These are phyloP conservation scores for Coemansia nantahalensis DNA, from an alignment of 192 early-diverging fungal genomes.

Conservation along the genomic window DNA sequence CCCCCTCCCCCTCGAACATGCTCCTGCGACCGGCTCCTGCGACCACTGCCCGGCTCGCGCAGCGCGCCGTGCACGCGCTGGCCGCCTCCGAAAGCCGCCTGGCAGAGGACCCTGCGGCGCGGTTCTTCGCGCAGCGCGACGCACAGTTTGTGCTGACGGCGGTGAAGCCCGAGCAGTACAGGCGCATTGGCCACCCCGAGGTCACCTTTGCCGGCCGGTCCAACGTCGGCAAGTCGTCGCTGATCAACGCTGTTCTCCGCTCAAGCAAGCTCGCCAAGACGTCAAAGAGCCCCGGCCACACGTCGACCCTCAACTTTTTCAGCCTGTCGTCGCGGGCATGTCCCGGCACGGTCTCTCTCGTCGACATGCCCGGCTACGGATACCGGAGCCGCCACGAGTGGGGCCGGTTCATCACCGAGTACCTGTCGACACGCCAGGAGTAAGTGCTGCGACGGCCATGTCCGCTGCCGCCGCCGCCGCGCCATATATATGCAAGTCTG, in stretches of 20 bases:
- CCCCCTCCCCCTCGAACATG: too few species aligned
- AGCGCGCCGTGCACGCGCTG: not conserved
- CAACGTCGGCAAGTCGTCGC: constrained; percentile 54
- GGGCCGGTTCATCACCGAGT: constrained; percentile 50
- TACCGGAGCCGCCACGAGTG: constrained; percentile 51
- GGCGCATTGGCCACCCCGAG: constrained; percentile 22
- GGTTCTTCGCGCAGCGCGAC: constrained; percentile 33
- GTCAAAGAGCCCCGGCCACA: constrained; percentile 51
- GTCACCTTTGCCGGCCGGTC: constrained; percentile 53
- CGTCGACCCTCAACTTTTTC: constrained; percentile 44
- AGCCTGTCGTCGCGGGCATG: constrained; percentile 19
- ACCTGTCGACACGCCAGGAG: constrained; percentile 36
- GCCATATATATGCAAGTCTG: not conserved
- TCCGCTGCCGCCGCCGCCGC: too few species aligned
- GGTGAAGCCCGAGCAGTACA: constrained; percentile 24
- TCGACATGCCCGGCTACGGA: constrained; percentile 59
- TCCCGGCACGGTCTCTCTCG: constrained; percentile 29
- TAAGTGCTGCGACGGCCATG: constrained; percentile 7
- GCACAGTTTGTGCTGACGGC: constrained; percentile 46
- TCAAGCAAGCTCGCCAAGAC: constrained; percentile 40
- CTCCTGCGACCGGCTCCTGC: too few species aligned
- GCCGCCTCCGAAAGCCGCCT: too few species aligned
- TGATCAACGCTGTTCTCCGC: constrained; percentile 45
- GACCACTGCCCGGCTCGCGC: too few species aligned
- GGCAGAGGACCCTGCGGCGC: not conserved